phyloP scores from a whole-genome alignment of 257 asterid genomes.

The Fraxinus americana region DNA sequence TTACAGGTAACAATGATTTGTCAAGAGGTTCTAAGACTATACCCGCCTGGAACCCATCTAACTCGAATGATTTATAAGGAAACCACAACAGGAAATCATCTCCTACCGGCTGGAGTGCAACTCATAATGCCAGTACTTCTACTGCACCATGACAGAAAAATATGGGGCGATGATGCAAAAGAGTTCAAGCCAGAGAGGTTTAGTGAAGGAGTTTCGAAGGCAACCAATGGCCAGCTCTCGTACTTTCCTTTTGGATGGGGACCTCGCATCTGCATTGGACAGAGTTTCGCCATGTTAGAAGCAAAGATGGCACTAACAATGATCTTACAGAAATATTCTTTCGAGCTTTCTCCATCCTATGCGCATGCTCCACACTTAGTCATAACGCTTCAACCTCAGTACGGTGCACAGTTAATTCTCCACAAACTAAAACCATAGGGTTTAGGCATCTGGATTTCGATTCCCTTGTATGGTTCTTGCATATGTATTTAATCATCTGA shows the following conservation, averaged over 20 bases:
- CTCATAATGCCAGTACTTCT: conserved; percentile 13
- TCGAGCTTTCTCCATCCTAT: conserved; percentile 36
- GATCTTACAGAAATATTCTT: conserved; percentile 27
- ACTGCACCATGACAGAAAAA: conserved; percentile 29
- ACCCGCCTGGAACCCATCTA: conserved; percentile 18
- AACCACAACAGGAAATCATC: conserved; percentile 23
- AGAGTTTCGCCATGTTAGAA: conserved; percentile 30
- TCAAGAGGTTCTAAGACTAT: conserved; percentile 30
- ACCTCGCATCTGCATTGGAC: conserved; percentile 34
- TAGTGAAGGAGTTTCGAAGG: conserved; percentile 31
- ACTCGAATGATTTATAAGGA: conserved; percentile 8
- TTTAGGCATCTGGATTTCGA: too few species aligned
- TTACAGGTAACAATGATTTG: conserved; percentile 35
- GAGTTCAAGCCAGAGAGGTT: conserved; percentile 38
- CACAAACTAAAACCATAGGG: conserved; percentile 5
- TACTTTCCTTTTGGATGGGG: conserved; percentile 35
- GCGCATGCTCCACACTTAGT: conserved; percentile 26
- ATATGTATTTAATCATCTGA: too few species aligned
- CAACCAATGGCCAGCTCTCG: conserved; percentile 17
- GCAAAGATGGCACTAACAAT: conserved; percentile 31
- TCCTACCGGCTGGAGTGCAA: conserved; percentile 24
- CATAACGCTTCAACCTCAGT: conserved; percentile 36
- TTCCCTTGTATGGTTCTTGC: neutral
- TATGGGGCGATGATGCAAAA: conserved; percentile 37
- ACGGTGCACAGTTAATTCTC: conserved; percentile 31